Percentiles rank a stretch among this genome's conserved stretches.
These are phyloP conservation scores for Colletotrichum trifolii DNA, from an alignment of 2,329 filamentous ascomycete species.

Conservation along the genomic window DNA sequence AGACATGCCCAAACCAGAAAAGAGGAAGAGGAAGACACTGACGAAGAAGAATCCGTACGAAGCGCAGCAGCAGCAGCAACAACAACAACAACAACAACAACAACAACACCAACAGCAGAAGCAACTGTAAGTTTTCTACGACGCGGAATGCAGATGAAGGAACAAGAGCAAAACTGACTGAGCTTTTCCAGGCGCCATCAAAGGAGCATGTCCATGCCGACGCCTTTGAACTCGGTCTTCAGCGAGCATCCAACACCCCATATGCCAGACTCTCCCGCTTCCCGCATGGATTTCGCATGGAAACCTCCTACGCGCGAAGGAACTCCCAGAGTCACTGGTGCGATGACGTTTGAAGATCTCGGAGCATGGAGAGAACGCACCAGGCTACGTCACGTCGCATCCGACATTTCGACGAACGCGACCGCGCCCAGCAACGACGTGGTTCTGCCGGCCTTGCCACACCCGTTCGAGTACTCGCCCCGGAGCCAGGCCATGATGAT, in stretches of 20 bases:
- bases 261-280: neutral
- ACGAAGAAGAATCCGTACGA: conserved; percentile 17
- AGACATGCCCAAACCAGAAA: conserved; percentile 2
- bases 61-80: neutral
- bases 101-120: neutral
- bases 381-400: conserved; percentile 6
- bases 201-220: conserved; percentile 31
- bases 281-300: conserved; percentile 11
- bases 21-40: conserved; percentile 14
- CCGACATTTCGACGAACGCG: conserved; percentile 22
- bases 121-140: neutral
- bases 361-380: conserved; percentile 16
- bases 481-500: neutral
- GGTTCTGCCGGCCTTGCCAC: conserved; percentile 2
- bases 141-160: no score
- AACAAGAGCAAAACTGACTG: neutral
- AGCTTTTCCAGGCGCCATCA: conserved; percentile 6
- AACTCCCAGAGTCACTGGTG: neutral
- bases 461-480: conserved; percentile 3
- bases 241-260: neutral
- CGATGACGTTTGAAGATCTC: neutral
- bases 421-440: conserved; percentile 8
- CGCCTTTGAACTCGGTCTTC: conserved; percentile 13
- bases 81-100: neutral
- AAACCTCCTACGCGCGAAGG: conserved; percentile 23